Evolutionary conservation across 208 protist species (phyloP).

Genomic region (Lotmaria passim): DNA sequence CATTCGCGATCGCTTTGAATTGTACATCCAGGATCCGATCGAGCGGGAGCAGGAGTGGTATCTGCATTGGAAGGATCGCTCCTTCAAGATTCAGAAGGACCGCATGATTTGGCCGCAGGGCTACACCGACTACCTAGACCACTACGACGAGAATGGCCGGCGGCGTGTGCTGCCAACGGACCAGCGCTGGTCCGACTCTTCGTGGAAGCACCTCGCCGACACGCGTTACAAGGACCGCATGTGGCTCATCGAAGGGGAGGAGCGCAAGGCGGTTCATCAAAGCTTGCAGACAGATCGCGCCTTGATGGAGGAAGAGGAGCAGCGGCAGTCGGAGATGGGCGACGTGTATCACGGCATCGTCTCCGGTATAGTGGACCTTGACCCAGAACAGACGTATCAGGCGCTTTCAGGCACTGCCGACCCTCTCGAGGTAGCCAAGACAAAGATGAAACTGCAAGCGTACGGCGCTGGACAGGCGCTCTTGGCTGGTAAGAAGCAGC

Average conservation of each 20-base stretch:
- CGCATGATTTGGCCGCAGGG: conserved; percentile 93
- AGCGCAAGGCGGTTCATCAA: conserved; percentile 85
- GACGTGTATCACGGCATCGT: conserved; percentile 81
- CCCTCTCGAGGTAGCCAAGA: conserved; percentile 82
- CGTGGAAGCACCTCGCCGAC: conserved; percentile 90
- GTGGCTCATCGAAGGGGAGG: conserved; percentile 91
- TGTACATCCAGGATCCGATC: conserved; percentile 90
- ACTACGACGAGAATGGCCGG: conserved; percentile 88
- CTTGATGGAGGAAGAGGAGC: conserved; percentile 78
- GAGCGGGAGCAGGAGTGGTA: conserved; percentile 92
- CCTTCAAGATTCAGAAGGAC: conserved; percentile 89
- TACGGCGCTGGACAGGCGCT: conserved; percentile 80
- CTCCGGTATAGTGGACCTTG: conserved; percentile 80
- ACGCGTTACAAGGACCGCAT: conserved; percentile 88
- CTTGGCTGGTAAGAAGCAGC: conserved; percentile 36
- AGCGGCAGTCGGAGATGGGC: conserved; percentile 83
- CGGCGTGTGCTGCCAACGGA: conserved; percentile 84
- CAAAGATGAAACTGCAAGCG: conserved; percentile 86
- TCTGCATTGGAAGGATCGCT: conserved; percentile 89
- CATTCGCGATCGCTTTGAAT: conserved; percentile 87
- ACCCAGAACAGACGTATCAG: conserved; percentile 88
- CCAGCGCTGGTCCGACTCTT: conserved; percentile 89
- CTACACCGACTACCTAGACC: conserved; percentile 92
- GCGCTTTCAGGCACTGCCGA: conserved; percentile 83
- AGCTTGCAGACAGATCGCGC: conserved; percentile 62